Base-by-base conservation (phyloP, 2,329 filamentous ascomycete species). In the Cordyceps sp. region DNA sequence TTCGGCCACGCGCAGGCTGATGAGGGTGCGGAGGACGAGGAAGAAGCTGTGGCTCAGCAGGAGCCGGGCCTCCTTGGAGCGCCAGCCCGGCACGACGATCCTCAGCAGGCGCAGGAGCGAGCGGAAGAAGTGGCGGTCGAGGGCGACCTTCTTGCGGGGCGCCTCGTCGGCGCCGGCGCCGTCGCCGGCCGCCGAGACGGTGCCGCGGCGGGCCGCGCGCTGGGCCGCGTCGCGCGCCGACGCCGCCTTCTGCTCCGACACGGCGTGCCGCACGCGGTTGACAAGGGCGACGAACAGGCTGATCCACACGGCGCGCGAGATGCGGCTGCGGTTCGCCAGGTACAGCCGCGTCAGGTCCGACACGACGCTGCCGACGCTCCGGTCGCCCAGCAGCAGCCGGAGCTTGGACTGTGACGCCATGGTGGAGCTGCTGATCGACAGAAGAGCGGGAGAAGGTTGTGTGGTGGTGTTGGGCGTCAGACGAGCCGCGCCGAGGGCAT, bases 1-100 rank as follows among this genome's bases (percentile, higher is more conserved):
- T n/a, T 93, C 86, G 2, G 90, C 90, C 16, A 98, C 90, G 54
- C 93, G 93, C 45, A 98, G 54, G 56, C 86, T 94, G 45, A 98
- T 85, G 48, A 98, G 60, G 1, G 90, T 96, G 45, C 90, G 64
- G 37, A 94, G 54, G 15, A 98, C 79, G 42, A 98, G 60, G 52
- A 98, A 98, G 45, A 96, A 73, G 48, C 79, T 93, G 53, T 98
- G 90, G 56, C 83, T 92, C 44, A 88, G 66, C 36, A 98, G 61
- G 44, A 98, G 60, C 40, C 86, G 63, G 21, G 88, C 64, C 62
- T 98, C 90, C 52, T 86, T 86, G 55, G 80, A 93, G 48, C 71
- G 69, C 78, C 82, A 92, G 29, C 85, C 80, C 0, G 90, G 90
- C 39, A 98, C 77, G 30, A 92, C 85, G 47, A 98, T 93, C 52